Percentiles rank a stretch among this genome's conserved stretches.
Evolutionary conservation across 257 asterid species (phyloP).

Genomic region (Nicotiana paniculata): DNA sequence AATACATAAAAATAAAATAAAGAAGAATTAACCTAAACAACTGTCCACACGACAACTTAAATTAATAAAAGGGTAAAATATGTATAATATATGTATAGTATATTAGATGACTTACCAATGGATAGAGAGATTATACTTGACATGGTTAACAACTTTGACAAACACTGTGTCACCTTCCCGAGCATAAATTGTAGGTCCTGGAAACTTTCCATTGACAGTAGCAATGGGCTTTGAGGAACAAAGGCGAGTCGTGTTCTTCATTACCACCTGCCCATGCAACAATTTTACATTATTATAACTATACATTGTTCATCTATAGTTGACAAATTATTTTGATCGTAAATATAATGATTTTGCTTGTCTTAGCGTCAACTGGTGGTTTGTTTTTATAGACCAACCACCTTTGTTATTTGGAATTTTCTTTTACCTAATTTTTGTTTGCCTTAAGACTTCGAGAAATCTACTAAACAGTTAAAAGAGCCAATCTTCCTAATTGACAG

Average conservation of each 20-base stretch:
- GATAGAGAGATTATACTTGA: constrained; percentile 74
- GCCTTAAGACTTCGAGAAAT: neutral
- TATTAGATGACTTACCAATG: constrained; percentile 48
- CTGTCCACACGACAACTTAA: no score
- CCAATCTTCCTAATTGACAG: neutral
- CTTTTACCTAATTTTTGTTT: neutral
- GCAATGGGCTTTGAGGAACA: constrained; percentile 70
- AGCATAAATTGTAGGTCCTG: constrained; percentile 86
- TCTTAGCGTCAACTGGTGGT: neutral
- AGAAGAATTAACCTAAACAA: no score
- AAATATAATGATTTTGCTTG: neutral
- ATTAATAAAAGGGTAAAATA: no score
- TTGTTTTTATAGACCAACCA: neutral
- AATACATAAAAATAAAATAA: neutral
- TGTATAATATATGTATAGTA: no score
- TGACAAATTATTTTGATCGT: neutral
- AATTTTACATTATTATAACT: neutral
- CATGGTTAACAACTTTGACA: constrained; percentile 70
- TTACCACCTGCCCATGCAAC: constrained; percentile 51
- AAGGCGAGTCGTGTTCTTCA: constrained; percentile 47
- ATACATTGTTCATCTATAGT: neutral
- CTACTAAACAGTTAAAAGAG: neutral
- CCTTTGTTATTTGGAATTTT: neutral
- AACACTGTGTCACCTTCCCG: constrained; percentile 72
- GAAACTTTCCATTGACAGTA: constrained; percentile 67